phyloP scores from a whole-genome alignment of 768 basidiomycete species.

The Thelephora ganbajun region DNA sequence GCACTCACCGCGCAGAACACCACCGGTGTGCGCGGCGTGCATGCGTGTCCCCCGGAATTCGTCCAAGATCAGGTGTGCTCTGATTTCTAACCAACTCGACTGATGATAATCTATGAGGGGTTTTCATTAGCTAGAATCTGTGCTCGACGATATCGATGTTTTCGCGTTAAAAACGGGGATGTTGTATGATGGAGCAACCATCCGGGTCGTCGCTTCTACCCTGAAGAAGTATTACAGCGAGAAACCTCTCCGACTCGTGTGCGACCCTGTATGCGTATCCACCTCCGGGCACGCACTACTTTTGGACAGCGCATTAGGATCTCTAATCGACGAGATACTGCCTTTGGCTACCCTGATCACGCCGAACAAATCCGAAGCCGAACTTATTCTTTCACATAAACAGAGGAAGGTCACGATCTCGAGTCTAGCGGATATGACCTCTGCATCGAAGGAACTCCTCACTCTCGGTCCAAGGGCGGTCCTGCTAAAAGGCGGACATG shows the following conservation, averaged over 20 bases:
- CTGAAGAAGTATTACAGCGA: slow-evolving; percentile 28
- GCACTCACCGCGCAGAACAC: slow-evolving; percentile 89
- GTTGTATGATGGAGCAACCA: slow-evolving; percentile 52
- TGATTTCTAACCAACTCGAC: not conserved
- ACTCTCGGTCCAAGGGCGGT: slow-evolving; percentile 39
- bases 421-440: slow-evolving; percentile 45
- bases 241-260: slow-evolving; percentile 24
- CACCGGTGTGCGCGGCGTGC: slow-evolving; percentile 62
- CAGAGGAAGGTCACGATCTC: slow-evolving; percentile 19
- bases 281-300: slow-evolving; percentile 79
- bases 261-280: slow-evolving; percentile 87
- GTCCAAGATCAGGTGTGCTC: slow-evolving; percentile 55
- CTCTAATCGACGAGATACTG: slow-evolving; percentile 48
- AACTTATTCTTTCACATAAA: slow-evolving; percentile 40
- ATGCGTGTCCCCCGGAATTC: slow-evolving; percentile 54
- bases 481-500: slow-evolving; percentile 80
- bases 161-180: slow-evolving; percentile 82
- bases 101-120: not conserved
- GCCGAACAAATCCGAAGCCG: slow-evolving; percentile 75
- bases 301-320: slow-evolving; percentile 45
- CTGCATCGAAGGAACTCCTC: slow-evolving; percentile 35
- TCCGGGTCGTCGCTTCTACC: slow-evolving; percentile 33
- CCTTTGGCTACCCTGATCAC: slow-evolving; percentile 65
- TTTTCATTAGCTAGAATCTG: slow-evolving; percentile 41
- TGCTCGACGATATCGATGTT: slow-evolving; percentile 60